Conservation (phyloP, 768 basidiomycete genomes). For the Podaxis rugospora region DNA sequence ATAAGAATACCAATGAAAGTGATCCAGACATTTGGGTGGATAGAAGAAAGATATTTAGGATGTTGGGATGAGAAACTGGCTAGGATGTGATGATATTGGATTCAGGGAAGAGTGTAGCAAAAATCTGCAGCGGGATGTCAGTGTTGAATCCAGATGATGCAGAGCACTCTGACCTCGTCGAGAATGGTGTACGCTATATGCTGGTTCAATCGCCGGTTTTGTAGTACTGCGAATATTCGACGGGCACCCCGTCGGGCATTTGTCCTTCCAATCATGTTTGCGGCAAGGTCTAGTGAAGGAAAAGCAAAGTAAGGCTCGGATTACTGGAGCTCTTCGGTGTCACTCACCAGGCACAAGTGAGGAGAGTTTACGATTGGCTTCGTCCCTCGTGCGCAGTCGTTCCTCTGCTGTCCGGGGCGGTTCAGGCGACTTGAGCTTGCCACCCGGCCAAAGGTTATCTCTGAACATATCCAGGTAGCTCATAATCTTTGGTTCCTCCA, state of each 20-base stretch:
- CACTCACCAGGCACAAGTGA: slow-evolving; percentile 82
- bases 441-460: slow-evolving; percentile 83
- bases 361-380: slow-evolving; percentile 87
- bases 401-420: slow-evolving; percentile 76
- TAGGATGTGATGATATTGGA: not conserved
- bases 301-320: not conserved
- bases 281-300: slow-evolving; percentile 68
- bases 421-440: slow-evolving; percentile 56
- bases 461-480: slow-evolving; percentile 62
- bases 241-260: slow-evolving; percentile 93
- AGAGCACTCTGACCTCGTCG: slow-evolving; percentile 66
- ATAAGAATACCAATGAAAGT: not conserved
- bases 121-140: slow-evolving; percentile 33
- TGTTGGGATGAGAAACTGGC: not conserved
- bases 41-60: not conserved
- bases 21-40: not conserved
- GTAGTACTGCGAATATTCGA: slow-evolving; percentile 88
- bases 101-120: slow-evolving; percentile 61
- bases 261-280: slow-evolving; percentile 97
- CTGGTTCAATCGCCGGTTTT: slow-evolving; percentile 92
- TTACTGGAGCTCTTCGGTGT: not conserved
- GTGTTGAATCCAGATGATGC: not conserved
- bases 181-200: slow-evolving; percentile 85
- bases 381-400: slow-evolving; percentile 73
- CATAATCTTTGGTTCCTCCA: slow-evolving; percentile 70